Conservation (phyloP, 2,329 filamentous ascomycete genomes). For the Exophiala lecanii-corni region DNA sequence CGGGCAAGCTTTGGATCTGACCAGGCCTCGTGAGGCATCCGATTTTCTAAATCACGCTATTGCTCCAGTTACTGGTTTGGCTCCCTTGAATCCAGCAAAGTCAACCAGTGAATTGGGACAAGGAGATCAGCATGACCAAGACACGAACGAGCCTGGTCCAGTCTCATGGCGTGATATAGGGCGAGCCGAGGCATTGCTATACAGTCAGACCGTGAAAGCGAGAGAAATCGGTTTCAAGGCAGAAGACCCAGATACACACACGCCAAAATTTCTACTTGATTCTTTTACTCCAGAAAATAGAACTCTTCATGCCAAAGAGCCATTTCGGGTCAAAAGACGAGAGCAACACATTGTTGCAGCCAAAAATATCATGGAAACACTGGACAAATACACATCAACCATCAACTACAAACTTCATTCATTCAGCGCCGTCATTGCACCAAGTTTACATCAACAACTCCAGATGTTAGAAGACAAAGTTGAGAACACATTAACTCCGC, state of each 20-base stretch:
- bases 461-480: slow-evolving; percentile 43
- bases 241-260: slow-evolving; percentile 32
- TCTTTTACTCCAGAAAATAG: slow-evolving; percentile 28
- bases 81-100: slow-evolving; percentile 22
- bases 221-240: slow-evolving; percentile 70
- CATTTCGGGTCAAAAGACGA: slow-evolving; percentile 37
- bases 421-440: slow-evolving; percentile 40
- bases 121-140: slow-evolving; percentile 6
- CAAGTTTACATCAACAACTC: slow-evolving; percentile 42
- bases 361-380: slow-evolving; percentile 45
- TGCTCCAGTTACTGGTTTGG: slow-evolving; percentile 26
- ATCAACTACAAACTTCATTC: slow-evolving; percentile 40
- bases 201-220: slow-evolving; percentile 86
- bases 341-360: slow-evolving; percentile 53
- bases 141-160: slow-evolving; percentile 22
- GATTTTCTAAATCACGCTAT: slow-evolving; percentile 23
- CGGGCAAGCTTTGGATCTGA: slow-evolving; percentile 24
- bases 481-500: slow-evolving; percentile 47
- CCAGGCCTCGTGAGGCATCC: slow-evolving; percentile 21
- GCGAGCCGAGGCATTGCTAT: slow-evolving; percentile 68
- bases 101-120: slow-evolving; percentile 11
- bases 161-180: slow-evolving; percentile 66
- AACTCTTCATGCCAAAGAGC: slow-evolving; percentile 32
- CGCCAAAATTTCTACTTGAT: slow-evolving; percentile 34
- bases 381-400: slow-evolving; percentile 39